phyloP scores from a whole-genome alignment of 2,329 filamentous ascomycete species.

The Arthrobotrys entomopaga region DNA sequence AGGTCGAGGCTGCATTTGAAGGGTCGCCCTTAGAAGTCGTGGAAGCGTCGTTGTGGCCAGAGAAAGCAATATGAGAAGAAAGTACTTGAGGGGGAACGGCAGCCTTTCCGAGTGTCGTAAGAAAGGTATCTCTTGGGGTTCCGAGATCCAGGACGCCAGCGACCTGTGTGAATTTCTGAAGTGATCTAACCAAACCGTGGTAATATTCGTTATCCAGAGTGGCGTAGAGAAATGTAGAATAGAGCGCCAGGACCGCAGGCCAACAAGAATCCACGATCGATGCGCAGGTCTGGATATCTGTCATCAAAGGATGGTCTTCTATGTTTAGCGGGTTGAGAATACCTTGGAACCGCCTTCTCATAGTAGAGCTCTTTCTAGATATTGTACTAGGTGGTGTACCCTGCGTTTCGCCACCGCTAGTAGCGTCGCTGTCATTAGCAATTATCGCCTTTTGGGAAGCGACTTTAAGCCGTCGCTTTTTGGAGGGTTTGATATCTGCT shows the following conservation, averaged over 20 bases:
- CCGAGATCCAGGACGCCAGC: slow-evolving; percentile 84
- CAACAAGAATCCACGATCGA: slow-evolving; percentile 89
- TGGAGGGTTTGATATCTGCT: slow-evolving; percentile 69
- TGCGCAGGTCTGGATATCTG: slow-evolving; percentile 79
- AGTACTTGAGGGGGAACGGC: slow-evolving; percentile 85
- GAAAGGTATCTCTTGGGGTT: slow-evolving; percentile 90
- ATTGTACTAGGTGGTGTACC: slow-evolving; percentile 56
- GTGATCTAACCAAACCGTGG: slow-evolving; percentile 86
- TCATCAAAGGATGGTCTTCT: slow-evolving; percentile 75
- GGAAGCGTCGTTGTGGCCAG: slow-evolving; percentile 58
- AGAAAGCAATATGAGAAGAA: slow-evolving; percentile 59
- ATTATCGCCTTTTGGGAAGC: slow-evolving; percentile 38
- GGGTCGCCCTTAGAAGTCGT: slow-evolving; percentile 60
- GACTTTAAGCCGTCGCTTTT: slow-evolving; percentile 63
- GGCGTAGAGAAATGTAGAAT: slow-evolving; percentile 93
- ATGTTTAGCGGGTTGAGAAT: slow-evolving; percentile 84
- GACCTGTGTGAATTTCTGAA: slow-evolving; percentile 95
- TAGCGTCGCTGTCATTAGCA: slow-evolving; percentile 45
- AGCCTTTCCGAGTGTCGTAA: slow-evolving; percentile 92
- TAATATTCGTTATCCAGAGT: slow-evolving; percentile 94
- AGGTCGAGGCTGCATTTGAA: slow-evolving; percentile 42
- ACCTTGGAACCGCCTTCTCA: slow-evolving; percentile 72
- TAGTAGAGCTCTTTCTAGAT: slow-evolving; percentile 59
- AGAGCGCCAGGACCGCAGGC: slow-evolving; percentile 93
- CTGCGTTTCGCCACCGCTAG: slow-evolving; percentile 55